Conservation (phyloP, 2,329 filamentous ascomycete genomes). For the Verticillium klebahnii region DNA sequence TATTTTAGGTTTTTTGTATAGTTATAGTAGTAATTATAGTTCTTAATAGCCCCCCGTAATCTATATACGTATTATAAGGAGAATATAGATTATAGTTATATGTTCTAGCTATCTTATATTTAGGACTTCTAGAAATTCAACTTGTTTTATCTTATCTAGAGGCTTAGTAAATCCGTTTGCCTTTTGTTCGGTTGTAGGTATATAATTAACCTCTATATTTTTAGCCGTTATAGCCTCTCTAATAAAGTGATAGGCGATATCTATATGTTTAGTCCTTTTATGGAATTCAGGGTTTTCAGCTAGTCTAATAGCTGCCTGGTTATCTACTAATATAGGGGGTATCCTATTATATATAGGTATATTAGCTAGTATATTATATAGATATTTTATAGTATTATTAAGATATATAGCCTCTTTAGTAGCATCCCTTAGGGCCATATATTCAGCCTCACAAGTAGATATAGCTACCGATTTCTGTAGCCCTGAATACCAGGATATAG, state of each 20-base stretch:
- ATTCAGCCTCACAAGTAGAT: background rate
- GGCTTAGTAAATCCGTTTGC: background rate
- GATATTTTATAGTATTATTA: background rate
- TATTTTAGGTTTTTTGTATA: too few species aligned
- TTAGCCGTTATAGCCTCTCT: background rate
- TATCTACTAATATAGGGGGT: background rate
- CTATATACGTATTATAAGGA: too few species aligned
- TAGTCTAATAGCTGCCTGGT: background rate
- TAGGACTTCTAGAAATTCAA: background rate
- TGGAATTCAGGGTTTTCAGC: background rate
- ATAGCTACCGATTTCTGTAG: background rate
- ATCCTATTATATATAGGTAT: slow-evolving; percentile 2
- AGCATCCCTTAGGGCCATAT: background rate
- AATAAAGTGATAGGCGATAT: background rate
- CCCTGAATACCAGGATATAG: background rate
- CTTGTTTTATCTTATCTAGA: background rate
- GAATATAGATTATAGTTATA: too few species aligned
- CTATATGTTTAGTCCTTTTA: background rate
- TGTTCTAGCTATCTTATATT: background rate
- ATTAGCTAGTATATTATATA: background rate
- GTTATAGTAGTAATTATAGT: too few species aligned
- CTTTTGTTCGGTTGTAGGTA: background rate
- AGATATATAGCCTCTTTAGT: background rate
- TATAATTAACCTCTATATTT: background rate
- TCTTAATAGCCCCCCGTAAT: too few species aligned